Evolutionary conservation across 2,329 filamentous ascomycete genomes (phyloP).

Genomic region (Nannizziopsis barbatae): DNA sequence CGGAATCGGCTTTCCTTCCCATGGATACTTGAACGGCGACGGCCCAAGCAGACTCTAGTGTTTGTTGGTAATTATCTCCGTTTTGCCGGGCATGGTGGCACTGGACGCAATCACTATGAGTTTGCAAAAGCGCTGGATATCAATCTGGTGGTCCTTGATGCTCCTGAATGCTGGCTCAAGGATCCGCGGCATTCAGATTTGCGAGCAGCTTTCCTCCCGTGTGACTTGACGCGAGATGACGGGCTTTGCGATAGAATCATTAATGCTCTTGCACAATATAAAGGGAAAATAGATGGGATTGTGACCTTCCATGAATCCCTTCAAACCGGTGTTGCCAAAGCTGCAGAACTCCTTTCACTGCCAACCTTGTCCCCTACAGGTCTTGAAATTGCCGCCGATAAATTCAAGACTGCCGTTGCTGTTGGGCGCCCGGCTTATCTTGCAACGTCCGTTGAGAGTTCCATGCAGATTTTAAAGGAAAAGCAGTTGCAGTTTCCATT

Average conservation of each 20-base stretch:
- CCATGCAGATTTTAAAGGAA: conserved; percentile 1
- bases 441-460: not conserved
- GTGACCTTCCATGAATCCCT: conserved; percentile 27
- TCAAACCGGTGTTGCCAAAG: conserved; percentile 23
- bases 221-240: conserved; percentile 18
- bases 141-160: conserved; percentile 29
- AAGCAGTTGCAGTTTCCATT: conserved; percentile 20
- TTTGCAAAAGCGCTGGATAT: conserved; percentile 28
- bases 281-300: conserved; percentile 27
- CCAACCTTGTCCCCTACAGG: conserved; percentile 23
- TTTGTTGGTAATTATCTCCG: not conserved
- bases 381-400: conserved; percentile 24
- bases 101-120: conserved; percentile 9
- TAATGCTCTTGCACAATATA: conserved; percentile 20
- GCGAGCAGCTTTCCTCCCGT: conserved; percentile 26
- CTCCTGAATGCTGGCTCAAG: conserved; percentile 32
- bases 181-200: conserved; percentile 17
- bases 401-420: conserved; percentile 21
- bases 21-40: conserved; percentile 1
- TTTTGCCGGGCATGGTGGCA: not conserved
- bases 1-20: conserved; percentile 5
- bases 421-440: conserved; percentile 13
- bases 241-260: conserved; percentile 24
- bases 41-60: not conserved
- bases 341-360: conserved; percentile 25